Base-by-base conservation (phyloP, 2,329 filamentous ascomycete genomes). In the Epicoccum nigrum region DNA sequence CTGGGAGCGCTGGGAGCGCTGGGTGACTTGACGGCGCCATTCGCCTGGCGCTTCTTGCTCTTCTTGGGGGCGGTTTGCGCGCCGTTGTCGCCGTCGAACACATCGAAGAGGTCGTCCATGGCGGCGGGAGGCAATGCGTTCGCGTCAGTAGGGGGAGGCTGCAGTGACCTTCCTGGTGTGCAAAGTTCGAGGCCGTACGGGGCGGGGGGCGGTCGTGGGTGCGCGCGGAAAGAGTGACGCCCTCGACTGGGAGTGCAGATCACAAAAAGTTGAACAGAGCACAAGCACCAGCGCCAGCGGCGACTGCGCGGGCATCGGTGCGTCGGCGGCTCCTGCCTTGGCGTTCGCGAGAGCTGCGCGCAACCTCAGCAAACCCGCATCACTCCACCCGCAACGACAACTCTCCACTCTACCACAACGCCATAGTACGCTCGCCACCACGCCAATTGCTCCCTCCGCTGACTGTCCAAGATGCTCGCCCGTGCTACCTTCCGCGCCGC, bases 1-100 rank as follows among this genome's bases (percentile, higher is more conserved):
- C 28, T 30, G 27, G 27, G 27, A 30, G 27, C 27, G 13, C 9
- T 13, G 13, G 28, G 28, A 30, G 28, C 73, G 40, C 75, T 72
- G 46, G 62, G 63, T 19, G 65, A 73, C 68, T 92, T 93, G 59
- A 91, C 84, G 53, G 85, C 83, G 55, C 91, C 90, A 71, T 92
- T 92, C 31, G 88, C 87, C 73, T 91, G 90, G 74, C 92, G 85
- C 82, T 97, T 96, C 77, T 92, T 94, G 77, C 79, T 89, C 73
- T 83, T 85, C 57, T 71, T 74, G 38, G 71, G 62, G 16, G 55
- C 56, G 20, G 55, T 39, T 38, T 58, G 60, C n/a, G 53, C 34
- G 35, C 56, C 47, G 21, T 62, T 57, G 28, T 63, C 67, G 56
- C 68, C 73, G 39, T 77, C 75, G 52, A 77, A 77, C 50, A 77